phyloP scores from a whole-genome alignment of 1,139 yeast species.

The Nakaseomyces kungkrabaensis region DNA sequence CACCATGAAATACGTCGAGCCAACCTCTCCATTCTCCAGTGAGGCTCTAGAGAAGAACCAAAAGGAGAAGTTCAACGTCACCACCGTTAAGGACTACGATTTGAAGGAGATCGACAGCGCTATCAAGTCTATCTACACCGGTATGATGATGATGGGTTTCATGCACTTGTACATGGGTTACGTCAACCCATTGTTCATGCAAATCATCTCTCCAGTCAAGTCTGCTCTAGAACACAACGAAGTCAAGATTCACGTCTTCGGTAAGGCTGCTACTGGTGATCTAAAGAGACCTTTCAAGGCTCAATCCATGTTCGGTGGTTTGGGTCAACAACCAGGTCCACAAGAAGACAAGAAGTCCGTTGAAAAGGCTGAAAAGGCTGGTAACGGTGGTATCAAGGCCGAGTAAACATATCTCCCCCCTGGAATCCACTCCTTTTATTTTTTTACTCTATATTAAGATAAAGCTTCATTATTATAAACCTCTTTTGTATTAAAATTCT shows the following conservation, averaged over 20 bases:
- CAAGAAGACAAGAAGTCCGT: constrained; percentile 82
- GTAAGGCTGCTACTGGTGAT: constrained; percentile 78
- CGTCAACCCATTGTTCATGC: constrained; percentile 95
- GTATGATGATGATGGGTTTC: constrained; percentile 96
- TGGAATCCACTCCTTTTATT: not conserved
- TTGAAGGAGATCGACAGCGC: constrained; percentile 71
- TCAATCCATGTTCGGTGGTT: constrained; percentile 66
- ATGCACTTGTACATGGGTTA: constrained; percentile 97
- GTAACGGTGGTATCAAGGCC: constrained; percentile 85
- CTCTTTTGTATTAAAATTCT: not conserved
- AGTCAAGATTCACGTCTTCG: constrained; percentile 83
- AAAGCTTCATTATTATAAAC: too few species aligned
- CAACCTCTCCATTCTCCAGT: constrained; percentile 62
- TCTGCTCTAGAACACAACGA: constrained; percentile 84
- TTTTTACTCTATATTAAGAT: not conserved
- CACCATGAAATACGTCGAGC: constrained; percentile 82
- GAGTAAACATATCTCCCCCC: constrained; percentile 38
- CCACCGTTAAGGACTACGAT: constrained; percentile 93
- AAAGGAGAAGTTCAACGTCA: constrained; percentile 60
- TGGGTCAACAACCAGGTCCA: constrained; percentile 50
- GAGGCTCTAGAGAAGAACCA: constrained; percentile 32
- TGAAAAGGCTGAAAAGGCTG: constrained; percentile 76
- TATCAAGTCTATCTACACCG: constrained; percentile 75
- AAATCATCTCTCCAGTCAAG: constrained; percentile 83
- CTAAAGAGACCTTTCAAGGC: constrained; percentile 96